Evolutionary conservation across 768 basidiomycete genomes (phyloP), one percentile per base, ranked within the genome.

Genomic region (Clitopilus passeckerianus): DNA sequence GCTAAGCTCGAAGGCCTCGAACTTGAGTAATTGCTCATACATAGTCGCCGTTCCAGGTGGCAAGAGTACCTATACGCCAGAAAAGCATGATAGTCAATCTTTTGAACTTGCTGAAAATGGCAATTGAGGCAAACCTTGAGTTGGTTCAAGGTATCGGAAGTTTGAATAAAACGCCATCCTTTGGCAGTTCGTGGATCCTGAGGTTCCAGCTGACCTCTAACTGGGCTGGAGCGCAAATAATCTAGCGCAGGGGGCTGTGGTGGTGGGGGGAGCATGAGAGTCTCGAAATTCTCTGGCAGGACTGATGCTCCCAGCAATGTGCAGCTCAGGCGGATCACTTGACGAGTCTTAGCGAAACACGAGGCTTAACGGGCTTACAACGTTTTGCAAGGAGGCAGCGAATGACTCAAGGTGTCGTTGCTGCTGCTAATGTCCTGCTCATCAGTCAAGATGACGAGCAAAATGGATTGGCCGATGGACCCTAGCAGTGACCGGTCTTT

Each of bases 171-270:
- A 63, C 89, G 77, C 79, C 86, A 88, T 57, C 88, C 86, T 34
- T 71, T 68, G n/a, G 75, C 71, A 24, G 84, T 77, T 61, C 71
- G 78, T 9, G 82, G 69, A 64, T 89, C 85, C 50, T 80, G 77
- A n/a, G 85, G 81, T 67, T 91, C 89, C 54, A 91, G 78, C 68
- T 89, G 89, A 24, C 89, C 89, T 70, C 89, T 80, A 54, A 90
- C 84, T 20, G 89, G 86, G 67, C 84, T 88, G 54, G 81, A 74
- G 56, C 81, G 80, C 62, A 82, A 78, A 64, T 87, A 81, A 66
- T 87, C 80, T 59, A 85, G 75, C 20, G 76, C 67, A 50, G 64
- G 64, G 23, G 61, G 56, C 35, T 57, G 52, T 8, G 63, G 44
- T 46, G 61, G 34, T 57, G 55, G 64, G 33, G 61, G 63, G 50